A percentile compares a stretch with the other conserved stretches of the same genome.
Evolutionary conservation across 148 eudicot species (phyloP).

Genomic region (Dysphania ambrosioides): DNA sequence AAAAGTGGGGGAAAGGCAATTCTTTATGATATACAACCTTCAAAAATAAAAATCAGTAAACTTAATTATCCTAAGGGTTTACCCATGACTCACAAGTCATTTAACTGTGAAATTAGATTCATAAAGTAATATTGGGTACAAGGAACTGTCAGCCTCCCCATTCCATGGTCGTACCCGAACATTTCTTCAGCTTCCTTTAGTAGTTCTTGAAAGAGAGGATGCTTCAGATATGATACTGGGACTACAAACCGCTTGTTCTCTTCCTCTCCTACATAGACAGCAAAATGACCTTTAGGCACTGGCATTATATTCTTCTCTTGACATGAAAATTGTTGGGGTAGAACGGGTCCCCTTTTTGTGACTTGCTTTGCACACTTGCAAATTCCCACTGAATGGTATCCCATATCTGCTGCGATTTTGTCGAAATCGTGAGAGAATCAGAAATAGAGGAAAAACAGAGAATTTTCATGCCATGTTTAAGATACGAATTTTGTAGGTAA

Average conservation of each 20-base stretch:
- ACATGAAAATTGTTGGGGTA: constrained; percentile 17
- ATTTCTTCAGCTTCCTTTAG: constrained; percentile 43
- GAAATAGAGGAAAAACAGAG: constrained; percentile 7
- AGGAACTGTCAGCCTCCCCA: constrained; percentile 51
- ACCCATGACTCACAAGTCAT: constrained; percentile 2
- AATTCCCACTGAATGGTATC: constrained; percentile 17
- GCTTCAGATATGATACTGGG: constrained; percentile 46
- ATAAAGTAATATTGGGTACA: constrained; percentile 40
- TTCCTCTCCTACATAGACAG: constrained; percentile 46
- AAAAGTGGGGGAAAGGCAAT: background rate
- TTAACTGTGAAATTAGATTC: constrained; percentile 29
- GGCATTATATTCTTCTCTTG: constrained; percentile 9
- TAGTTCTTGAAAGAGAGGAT: constrained; percentile 43
- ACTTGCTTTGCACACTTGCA: constrained; percentile 25
- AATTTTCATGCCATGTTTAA: background rate
- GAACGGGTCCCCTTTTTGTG: constrained; percentile 20
- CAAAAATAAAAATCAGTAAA: background rate
- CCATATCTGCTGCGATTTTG: constrained; percentile 17
- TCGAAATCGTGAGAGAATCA: constrained; percentile 6
- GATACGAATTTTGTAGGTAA: background rate
- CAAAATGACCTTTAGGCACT: constrained; percentile 56
- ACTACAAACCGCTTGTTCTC: constrained; percentile 41
- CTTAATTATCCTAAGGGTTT: background rate
- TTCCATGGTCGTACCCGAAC: constrained; percentile 46
- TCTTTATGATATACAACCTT: constrained; percentile 3